Base-by-base conservation (phyloP, 2,329 filamentous ascomycete species). In the Cladosporium sp. region DNA sequence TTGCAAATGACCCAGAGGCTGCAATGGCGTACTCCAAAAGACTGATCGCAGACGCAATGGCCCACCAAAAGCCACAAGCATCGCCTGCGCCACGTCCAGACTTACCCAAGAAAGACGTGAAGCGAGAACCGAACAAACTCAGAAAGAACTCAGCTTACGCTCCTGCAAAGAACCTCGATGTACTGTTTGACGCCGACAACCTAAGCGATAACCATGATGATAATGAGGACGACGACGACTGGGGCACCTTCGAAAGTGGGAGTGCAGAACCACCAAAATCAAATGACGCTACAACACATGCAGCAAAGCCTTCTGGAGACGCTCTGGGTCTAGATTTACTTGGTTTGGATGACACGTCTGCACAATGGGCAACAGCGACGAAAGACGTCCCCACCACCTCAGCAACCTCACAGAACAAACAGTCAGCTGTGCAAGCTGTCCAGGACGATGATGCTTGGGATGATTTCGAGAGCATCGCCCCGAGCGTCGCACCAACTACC, bases 371-470 rank as follows among this genome's bases (percentile, higher is more conserved):
- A 62, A 32, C 18, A 38, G 36, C 30, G 5, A 34, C n/a, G 21
- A 49, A 36, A 36, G 38, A 6, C 51, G 54, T 38, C 11, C 57
- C 38, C 57, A 59, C 15, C 21, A 24, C 36, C 59, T 49, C 41
- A 54, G 32, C n/a, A 68, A 63, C 4, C 63, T 64, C 38, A 18
- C 59, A 59, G 18, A 38, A 51, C n/a, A 30, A 32, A 12, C 36
- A 28, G 47, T n/a, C 21, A 57, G 26, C 24, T 24, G 28, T 34
- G 15, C 36, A 47, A n/a, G 34, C 18, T 21, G 11, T 32, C 34
- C 64, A 60, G 15, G 70, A 73, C 4, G 72, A 75, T 47, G 79
- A 81, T 41, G 70, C 71, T 7, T 84, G 82, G 82, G 81, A 82
- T 60, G 80, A 82, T 58, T 84, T 84, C 49, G 74, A 78, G 47